Evolutionary conservation across 768 basidiomycete species (phyloP), one percentile per base, ranked within the genome.

Genomic region (Udeniomyces megalosporus): DNA sequence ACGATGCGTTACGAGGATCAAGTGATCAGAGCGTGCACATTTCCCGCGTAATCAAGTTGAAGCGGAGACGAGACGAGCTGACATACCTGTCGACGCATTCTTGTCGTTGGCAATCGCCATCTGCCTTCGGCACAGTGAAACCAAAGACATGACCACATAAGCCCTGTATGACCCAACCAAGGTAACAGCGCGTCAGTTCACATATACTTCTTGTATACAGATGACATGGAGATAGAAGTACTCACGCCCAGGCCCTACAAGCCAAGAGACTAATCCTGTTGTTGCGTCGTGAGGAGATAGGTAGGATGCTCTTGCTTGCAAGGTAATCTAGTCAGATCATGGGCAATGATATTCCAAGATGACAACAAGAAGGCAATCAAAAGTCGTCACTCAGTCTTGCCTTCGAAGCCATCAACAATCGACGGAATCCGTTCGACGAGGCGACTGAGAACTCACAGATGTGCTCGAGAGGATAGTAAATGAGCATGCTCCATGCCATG

Each of bases 181-280:
- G 26, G 26, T n/a, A n/a, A 26, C 34, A 51, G 28, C 12, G 17
- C 28, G 60, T 55, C 31, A 31, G 49, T 26, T 31, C 20, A 17
- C 22, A 24, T n/a, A 38, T n/a, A n/a, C n/a, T n/a, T n/a, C n/a
- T n/a, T n/a, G n/a, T n/a, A 32, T 44, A 7, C 4, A 3, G 17
- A 48, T 3, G 20, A 38, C 20, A 35, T 0, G 31, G 22, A 3
- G 24, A 17, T 15, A 56, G 24, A 49, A 15, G 3, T 11, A 62
- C 61, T 49, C 32, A 62, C 51, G 83, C 84, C 89, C 88, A 92
- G 71, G 83, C 85, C 24, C 88, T 82, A 58, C 79, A 80, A 15
- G 86, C 88, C 85, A 84, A 86, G 57, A 83, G 67, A 3, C 78
- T 76, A 44, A 89, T 61, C 34, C 52, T 48, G 20, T 54, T 35